Evolutionary conservation across 345 rosid species (phyloP).

Genomic region (Populus alba): DNA sequence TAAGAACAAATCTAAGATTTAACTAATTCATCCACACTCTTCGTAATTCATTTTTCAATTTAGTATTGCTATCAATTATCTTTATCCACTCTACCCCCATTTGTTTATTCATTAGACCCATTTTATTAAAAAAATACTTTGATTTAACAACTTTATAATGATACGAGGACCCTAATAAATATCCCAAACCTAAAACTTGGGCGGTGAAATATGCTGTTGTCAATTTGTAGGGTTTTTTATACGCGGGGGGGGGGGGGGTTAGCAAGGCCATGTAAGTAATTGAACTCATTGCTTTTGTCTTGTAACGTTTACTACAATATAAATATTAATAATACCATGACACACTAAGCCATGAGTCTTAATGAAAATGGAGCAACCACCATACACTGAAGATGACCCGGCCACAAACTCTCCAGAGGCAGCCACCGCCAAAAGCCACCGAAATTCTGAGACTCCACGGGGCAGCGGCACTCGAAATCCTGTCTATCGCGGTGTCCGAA

Average conservation of each 20-base stretch:
- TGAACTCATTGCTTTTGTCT: background rate
- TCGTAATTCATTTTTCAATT: too few relatives aligned
- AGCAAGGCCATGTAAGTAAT: slow-evolving; percentile 25
- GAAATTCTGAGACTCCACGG: slow-evolving; percentile 3
- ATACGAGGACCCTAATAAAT: too few relatives aligned
- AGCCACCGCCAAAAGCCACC: slow-evolving; percentile 11
- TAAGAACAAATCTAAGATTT: too few relatives aligned
- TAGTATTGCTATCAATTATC: background rate
- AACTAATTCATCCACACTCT: too few relatives aligned
- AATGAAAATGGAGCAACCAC: slow-evolving; percentile 46
- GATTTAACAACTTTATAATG: too few relatives aligned
- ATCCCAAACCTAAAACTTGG: background rate
- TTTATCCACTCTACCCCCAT: too few relatives aligned
- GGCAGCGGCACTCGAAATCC: slow-evolving; percentile 54
- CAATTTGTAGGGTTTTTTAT: too few relatives aligned
- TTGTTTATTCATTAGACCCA: too few relatives aligned
- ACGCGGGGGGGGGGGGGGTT: background rate
- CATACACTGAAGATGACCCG: slow-evolving; percentile 37
- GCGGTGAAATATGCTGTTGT: background rate
- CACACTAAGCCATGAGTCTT: slow-evolving; percentile 13
- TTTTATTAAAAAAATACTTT: too few relatives aligned
- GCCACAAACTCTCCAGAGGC: slow-evolving; percentile 2
- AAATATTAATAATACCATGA: slow-evolving; percentile 13
- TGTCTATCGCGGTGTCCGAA: slow-evolving; percentile 65
- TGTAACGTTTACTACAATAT: slow-evolving; percentile 18